Evolutionary conservation across 192 early-diverging fungal genomes (phyloP), one percentile per base, ranked within the genome.

Genomic region (Rhizoclosmatium sp.): DNA sequence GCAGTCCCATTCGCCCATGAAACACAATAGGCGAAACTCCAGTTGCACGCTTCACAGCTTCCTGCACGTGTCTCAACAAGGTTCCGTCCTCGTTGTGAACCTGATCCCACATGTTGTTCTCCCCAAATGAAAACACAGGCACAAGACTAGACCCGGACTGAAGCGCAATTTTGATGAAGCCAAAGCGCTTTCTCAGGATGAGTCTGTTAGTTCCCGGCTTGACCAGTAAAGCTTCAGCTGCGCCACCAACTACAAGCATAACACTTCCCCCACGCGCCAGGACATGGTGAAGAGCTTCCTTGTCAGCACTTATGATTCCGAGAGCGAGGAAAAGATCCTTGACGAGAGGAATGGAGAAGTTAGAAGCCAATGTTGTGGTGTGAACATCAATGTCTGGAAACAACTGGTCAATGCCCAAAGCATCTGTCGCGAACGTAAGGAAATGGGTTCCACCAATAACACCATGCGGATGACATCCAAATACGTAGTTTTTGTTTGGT

Each of bases 391-490:
- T 89, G 3, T 96, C 96, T 0, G 81, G 81, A n/a, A 82, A 74
- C 9, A 76, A 70, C 16, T 47, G 7, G 14, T 47, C 23, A 47
- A 82, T 47, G 3, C 69, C 78, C 41, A 60, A 59, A 56, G 64
- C 81, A 42, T 82, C 78, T n/a, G 80, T 60, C 19, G 44, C 41
- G 49, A 82, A 42, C 40, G 56, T 71, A 0, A 82, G 23, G 31
- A 78, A 90, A 3, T 94, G 92, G n/a, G 92, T 93, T 45, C 94
- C 71, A 68, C 83, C 97, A 85, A 46, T 93, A 87, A 31, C 91
- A 75, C 87, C 87, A 75, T 97, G 95, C n/a, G 96, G 96, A 80
- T 99, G 96, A 80, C 94, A 95, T 51, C 90, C 96, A 88, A 99
- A 95, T 1, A 99, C 88, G 78, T 99, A 98, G 74, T 93, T 93